Evolutionary conservation across 202 grass and related monocot genomes (phyloP).

Genomic region (Elaeis oleifera): DNA sequence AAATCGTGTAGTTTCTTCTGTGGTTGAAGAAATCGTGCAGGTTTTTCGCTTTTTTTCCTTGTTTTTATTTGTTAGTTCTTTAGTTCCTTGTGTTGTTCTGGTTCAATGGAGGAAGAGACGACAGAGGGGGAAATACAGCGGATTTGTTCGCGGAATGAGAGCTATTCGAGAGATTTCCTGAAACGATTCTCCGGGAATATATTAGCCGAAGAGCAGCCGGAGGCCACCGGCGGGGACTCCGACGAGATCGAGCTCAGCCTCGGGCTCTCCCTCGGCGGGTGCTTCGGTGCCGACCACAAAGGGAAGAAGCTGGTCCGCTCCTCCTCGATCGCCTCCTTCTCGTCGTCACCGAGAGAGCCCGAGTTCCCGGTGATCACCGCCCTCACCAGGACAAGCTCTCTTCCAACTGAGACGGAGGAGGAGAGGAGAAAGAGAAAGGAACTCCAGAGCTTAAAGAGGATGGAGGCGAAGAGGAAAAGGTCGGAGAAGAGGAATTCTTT

Average conservation of each 20-base stretch:
- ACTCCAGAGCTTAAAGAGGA: slow-evolving; percentile 8
- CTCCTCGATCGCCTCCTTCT: slow-evolving; percentile 17
- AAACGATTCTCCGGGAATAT: neutral
- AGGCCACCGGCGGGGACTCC: neutral
- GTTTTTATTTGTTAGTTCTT: too few species aligned
- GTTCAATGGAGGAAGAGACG: too few species aligned
- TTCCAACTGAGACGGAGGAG: slow-evolving; percentile 11
- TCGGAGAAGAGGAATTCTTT: slow-evolving; percentile 17
- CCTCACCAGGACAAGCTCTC: slow-evolving; percentile 5
- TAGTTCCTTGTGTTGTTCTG: too few species aligned
- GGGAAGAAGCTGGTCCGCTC: slow-evolving; percentile 20
- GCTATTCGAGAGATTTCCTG: slow-evolving; percentile 11
- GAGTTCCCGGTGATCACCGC: neutral
- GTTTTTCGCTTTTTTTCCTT: too few species aligned
- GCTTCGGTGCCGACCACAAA: slow-evolving; percentile 8
- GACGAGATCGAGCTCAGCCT: slow-evolving; percentile 8
- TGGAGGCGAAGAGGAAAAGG: slow-evolving; percentile 22
- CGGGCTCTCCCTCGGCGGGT: slow-evolving; percentile 14
- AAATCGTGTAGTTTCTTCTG: too few species aligned
- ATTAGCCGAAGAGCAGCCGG: neutral
- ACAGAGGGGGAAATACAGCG: neutral
- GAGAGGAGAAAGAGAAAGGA: slow-evolving; percentile 15
- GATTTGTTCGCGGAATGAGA: neutral
- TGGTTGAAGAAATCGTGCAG: too few species aligned
- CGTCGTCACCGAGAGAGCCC: neutral